Conservation (phyloP, 1,139 yeast species). For the Saccharomyces pastorianus region DNA sequence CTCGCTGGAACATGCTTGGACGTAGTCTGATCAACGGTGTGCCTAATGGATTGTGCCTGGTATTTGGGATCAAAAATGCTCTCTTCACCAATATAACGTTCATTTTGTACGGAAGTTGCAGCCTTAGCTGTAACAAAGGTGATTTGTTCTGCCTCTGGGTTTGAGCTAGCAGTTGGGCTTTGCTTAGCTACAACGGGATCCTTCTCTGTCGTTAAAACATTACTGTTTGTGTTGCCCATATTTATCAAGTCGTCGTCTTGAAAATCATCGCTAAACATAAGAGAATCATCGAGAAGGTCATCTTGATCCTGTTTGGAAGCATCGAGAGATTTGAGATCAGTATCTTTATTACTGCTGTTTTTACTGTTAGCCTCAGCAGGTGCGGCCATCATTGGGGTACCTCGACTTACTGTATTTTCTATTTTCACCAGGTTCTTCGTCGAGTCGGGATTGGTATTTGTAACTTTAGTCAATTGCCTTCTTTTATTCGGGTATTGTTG, state of each 20-base stretch:
- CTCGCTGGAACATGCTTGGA: conserved; percentile 27
- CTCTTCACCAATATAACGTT: conserved; percentile 19
- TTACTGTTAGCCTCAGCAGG: conserved; percentile 14
- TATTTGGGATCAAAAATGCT: conserved; percentile 29
- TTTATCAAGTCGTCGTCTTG: conserved; percentile 29
- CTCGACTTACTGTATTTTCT: conserved; percentile 8
- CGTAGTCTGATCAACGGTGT: conserved; percentile 30
- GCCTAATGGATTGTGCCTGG: conserved; percentile 29
- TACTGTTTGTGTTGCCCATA: conserved; percentile 10
- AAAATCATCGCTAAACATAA: conserved; percentile 57
- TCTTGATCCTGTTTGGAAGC: conserved; percentile 21
- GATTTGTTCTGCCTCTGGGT: conserved; percentile 7
- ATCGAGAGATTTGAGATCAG: background rate
- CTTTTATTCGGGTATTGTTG: conserved; percentile 12
- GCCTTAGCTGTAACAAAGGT: conserved; percentile 31
- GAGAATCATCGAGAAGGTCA: conserved; percentile 55
- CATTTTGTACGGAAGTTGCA: conserved; percentile 25
- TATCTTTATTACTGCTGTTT: conserved; percentile 5
- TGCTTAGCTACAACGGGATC: background rate
- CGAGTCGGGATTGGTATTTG: background rate
- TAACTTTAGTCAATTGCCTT: conserved; percentile 12
- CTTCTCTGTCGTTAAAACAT: background rate
- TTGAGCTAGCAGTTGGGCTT: background rate
- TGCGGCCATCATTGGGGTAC: conserved; percentile 1
- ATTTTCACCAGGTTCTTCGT: conserved; percentile 2